These are phyloP conservation scores for Candida pseudocylindracea DNA, from an alignment of 1,139 yeast species.

Conservation along the genomic window DNA sequence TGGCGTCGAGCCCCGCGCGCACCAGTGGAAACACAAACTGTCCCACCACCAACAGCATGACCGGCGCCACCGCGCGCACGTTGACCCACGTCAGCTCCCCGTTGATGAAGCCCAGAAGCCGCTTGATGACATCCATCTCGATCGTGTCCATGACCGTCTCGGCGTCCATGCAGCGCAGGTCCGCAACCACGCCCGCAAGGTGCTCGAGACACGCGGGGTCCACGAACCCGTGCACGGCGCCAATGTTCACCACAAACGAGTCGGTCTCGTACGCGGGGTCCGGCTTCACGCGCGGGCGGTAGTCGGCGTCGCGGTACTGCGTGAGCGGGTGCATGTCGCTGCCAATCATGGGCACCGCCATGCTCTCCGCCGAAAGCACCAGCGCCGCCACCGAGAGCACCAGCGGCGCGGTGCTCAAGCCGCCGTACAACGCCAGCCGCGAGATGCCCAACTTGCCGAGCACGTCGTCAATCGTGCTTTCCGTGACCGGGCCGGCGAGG, in stretches of 20 bases:
- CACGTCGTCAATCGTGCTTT: conserved; percentile 1
- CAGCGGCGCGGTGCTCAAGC: no score
- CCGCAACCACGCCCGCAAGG: conserved; percentile 11
- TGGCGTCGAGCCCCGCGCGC: no score
- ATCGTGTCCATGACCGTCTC: conserved; percentile 35
- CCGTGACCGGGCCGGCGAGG: conserved; percentile 33
- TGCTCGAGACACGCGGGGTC: conserved; percentile 14
- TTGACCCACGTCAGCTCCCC: conserved; percentile 18
- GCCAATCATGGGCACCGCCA: no score
- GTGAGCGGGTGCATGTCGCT: conserved; percentile 10
- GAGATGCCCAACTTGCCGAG: no score
- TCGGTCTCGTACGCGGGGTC: conserved; percentile 29
- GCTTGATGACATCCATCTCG: conserved; percentile 34
- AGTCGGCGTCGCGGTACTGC: conserved; percentile 19
- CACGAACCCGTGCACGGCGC: conserved; percentile 14
- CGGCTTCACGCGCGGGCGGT: conserved; percentile 15
- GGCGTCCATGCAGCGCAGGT: conserved; percentile 15
- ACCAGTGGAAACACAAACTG: no score
- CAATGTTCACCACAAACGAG: conserved; percentile 28
- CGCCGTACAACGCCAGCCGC: no score
- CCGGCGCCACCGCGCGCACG: conserved; percentile 27
- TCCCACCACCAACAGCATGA: no score
- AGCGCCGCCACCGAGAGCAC: no score
- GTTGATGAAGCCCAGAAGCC: conserved; percentile 14
- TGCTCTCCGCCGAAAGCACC: no score